Conservation (phyloP, 2,329 filamentous ascomycete species). For the Fusarium sp. region DNA sequence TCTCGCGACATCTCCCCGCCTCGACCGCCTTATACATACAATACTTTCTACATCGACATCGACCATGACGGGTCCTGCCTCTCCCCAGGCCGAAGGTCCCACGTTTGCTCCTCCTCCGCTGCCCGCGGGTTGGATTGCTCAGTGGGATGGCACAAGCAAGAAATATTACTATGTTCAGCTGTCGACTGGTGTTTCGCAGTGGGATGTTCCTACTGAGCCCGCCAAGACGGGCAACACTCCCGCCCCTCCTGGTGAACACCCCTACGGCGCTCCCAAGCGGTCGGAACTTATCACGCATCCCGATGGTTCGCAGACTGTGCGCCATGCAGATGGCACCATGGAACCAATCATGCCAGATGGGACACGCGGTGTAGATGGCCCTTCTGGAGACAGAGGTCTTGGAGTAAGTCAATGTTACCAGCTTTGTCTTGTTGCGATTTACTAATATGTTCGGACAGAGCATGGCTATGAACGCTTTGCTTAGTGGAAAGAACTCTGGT, state of each 20-base stretch:
- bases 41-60: slow-evolving; percentile 15
- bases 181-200: slow-evolving; percentile 76
- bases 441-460: slow-evolving; percentile 49
- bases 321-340: slow-evolving; percentile 69
- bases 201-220: slow-evolving; percentile 76
- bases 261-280: slow-evolving; percentile 68
- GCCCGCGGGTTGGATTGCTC: slow-evolving; percentile 74
- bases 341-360: slow-evolving; percentile 68
- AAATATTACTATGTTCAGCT: slow-evolving; percentile 80
- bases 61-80: slow-evolving; percentile 67
- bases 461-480: slow-evolving; percentile 70
- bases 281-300: slow-evolving; percentile 70
- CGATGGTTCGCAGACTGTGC: slow-evolving; percentile 71
- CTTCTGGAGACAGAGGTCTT: slow-evolving; percentile 69
- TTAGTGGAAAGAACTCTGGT: slow-evolving; percentile 57
- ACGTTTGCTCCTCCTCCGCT: slow-evolving; percentile 69
- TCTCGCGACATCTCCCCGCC: slow-evolving; percentile 26
- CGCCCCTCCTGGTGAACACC: slow-evolving; percentile 66
- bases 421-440: slow-evolving; percentile 9
- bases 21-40: slow-evolving; percentile 31
- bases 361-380: slow-evolving; percentile 62
- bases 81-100: slow-evolving; percentile 68
- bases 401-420: slow-evolving; percentile 64
- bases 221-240: slow-evolving; percentile 71
- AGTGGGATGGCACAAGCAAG: slow-evolving; percentile 72